Evolutionary conservation across 1,139 yeast species (phyloP).

Genomic region (Trichomonascaceae sp.): DNA sequence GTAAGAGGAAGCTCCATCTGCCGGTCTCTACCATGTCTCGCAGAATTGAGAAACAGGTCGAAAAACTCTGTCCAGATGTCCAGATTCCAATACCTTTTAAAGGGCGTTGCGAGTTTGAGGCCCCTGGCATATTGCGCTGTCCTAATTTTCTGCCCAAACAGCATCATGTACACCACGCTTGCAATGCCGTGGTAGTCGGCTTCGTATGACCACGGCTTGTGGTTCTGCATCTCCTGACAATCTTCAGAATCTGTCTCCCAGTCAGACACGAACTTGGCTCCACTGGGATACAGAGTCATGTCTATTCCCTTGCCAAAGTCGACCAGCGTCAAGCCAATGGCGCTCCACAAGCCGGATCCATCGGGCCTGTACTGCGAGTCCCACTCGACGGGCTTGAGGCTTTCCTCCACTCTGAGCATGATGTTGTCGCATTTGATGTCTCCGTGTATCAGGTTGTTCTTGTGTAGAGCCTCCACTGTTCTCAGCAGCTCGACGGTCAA

Average conservation of each 20-base stretch:
- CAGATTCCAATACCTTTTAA: conserved; percentile 70
- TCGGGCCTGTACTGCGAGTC: conserved; percentile 19
- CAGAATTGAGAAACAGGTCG: conserved; percentile 50
- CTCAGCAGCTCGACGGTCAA: conserved; percentile 51
- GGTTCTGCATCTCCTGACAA: conserved; percentile 57
- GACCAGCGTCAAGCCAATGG: conserved; percentile 50
- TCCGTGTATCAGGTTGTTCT: conserved; percentile 62
- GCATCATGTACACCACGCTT: conserved; percentile 54
- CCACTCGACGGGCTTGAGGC: conserved; percentile 7
- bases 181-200: conserved; percentile 84
- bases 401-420: conserved; percentile 44
- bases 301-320: conserved; percentile 84
- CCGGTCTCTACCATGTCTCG: conserved; percentile 13
- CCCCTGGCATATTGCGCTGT: conserved; percentile 9
- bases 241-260: conserved; percentile 57
- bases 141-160: conserved; percentile 33
- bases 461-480: conserved; percentile 50
- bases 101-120: conserved; percentile 30
- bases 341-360: conserved; percentile 37
- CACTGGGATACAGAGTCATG: conserved; percentile 36
- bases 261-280: conserved; percentile 42
- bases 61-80: conserved; percentile 63
- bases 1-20: conserved; percentile 29
- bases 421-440: conserved; percentile 81
- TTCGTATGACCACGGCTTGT: conserved; percentile 62